Conservation (phyloP, 805 yeast genomes). For the Candida manassasensis region DNA sequence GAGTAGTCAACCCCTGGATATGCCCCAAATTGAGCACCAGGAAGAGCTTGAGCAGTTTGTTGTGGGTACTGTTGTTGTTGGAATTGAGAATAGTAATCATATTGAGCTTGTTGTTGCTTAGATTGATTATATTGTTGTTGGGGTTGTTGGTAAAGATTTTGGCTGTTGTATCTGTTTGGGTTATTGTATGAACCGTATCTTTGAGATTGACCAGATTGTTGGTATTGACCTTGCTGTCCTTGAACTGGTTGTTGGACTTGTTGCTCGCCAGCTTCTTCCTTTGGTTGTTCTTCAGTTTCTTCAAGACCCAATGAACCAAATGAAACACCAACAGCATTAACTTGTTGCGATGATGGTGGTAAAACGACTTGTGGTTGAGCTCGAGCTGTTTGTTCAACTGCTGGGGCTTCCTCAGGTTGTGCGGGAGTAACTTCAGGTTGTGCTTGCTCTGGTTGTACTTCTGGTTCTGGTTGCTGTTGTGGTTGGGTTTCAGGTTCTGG, state of each 20-base stretch:
- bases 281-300: conserved; percentile 23
- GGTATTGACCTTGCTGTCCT: conserved; percentile 14
- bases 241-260: conserved; percentile 15
- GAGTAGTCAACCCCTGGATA: conserved; percentile 43
- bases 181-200: conserved; percentile 17
- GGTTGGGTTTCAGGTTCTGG: conserved; percentile 6
- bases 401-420: conserved; percentile 4
- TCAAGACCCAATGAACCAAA: conserved; percentile 56
- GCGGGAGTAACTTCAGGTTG: conserved; percentile 21
- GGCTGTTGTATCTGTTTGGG: conserved; percentile 9
- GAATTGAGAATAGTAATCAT: conserved; percentile 31
- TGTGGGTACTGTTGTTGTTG: conserved; percentile 38
- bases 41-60: conserved; percentile 36
- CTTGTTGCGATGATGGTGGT: conserved; percentile 46
- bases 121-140: conserved; percentile 18
- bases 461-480: conserved; percentile 16
- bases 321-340: conserved; percentile 52
- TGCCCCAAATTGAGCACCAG: conserved; percentile 38
- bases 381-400: conserved; percentile 12
- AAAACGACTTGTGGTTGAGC: conserved; percentile 42
- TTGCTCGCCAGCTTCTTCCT: conserved; percentile 12
- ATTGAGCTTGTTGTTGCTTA: conserved; percentile 21
- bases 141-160: conserved; percentile 15
- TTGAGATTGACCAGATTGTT: conserved; percentile 11
- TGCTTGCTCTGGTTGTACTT: conserved; percentile 20